A percentile compares a stretch with the other conserved stretches of the same genome.
phyloP scores from a whole-genome alignment of 768 basidiomycete species.

The Podaxis sp. region DNA sequence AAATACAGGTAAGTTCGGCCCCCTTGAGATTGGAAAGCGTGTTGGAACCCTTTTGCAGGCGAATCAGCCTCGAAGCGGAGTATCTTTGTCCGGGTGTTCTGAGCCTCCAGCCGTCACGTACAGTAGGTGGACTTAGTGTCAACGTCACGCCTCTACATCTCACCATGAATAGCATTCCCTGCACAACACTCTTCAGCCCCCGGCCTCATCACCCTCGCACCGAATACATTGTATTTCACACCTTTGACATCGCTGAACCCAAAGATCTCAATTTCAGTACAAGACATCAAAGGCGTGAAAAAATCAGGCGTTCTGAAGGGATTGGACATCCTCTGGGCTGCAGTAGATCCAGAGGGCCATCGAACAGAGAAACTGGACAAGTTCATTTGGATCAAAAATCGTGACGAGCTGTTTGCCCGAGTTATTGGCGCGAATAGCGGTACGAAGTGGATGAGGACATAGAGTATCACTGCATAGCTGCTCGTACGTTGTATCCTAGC shows the following conservation, averaged over 20 bases:
- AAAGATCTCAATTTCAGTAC: constrained; percentile 43
- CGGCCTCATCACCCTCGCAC: constrained; percentile 59
- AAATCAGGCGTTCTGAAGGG: constrained; percentile 55
- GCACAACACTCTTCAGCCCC: constrained; percentile 54
- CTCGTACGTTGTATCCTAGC: no score
- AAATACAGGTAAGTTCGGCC: not conserved
- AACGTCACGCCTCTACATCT: not conserved
- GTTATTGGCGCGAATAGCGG: constrained; percentile 39
- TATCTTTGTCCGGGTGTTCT: no score
- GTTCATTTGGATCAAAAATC: constrained; percentile 57
- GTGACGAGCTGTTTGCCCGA: constrained; percentile 67
- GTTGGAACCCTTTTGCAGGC: not conserved
- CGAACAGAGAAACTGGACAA: constrained; percentile 44
- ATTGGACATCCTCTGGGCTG: constrained; percentile 43
- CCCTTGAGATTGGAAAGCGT: not conserved
- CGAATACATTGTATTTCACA: constrained; percentile 50
- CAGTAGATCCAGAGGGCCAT: constrained; percentile 25
- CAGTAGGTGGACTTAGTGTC: not conserved
- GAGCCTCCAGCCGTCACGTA: not conserved
- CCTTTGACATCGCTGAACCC: constrained; percentile 45
- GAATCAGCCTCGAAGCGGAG: not conserved
- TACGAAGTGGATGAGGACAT: not conserved
- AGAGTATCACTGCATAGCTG: not conserved
- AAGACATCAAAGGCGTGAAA: constrained; percentile 52
- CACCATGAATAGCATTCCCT: constrained; percentile 46